These are phyloP conservation scores for Lolium perenne DNA, from an alignment of 176 grass and related monocot species.

Conservation along the genomic window DNA sequence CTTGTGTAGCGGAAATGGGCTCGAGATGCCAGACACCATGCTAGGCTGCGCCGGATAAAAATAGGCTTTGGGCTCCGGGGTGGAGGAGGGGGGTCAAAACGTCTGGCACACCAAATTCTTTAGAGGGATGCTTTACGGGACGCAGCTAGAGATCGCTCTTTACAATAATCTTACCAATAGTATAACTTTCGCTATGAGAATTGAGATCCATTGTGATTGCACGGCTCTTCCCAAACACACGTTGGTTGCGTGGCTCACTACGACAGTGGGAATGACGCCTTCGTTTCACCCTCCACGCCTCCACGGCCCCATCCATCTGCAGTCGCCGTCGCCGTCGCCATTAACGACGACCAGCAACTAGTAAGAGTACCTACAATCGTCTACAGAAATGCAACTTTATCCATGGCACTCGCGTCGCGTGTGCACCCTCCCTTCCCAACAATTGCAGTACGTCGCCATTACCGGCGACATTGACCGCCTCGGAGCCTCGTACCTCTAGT, in stretches of 20 bases:
- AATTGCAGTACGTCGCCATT: conserved; percentile 9
- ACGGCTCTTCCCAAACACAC: background rate
- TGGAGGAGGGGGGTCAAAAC: too few species aligned
- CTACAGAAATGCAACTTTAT: background rate
- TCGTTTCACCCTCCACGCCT: background rate
- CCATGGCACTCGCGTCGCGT: background rate
- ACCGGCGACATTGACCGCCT: background rate
- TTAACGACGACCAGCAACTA: background rate
- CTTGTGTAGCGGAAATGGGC: too few species aligned
- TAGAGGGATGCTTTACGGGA: too few species aligned
- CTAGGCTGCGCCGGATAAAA: too few species aligned
- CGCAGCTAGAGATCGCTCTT: too few species aligned
- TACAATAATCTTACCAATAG: background rate
- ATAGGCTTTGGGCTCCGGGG: too few species aligned
- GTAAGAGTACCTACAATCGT: background rate
- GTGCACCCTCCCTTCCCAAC: background rate
- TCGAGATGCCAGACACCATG: too few species aligned
- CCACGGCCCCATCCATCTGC: background rate
- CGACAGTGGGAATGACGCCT: background rate
- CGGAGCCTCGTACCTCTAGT: background rate
- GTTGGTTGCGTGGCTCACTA: background rate
- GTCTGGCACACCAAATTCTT: too few species aligned
- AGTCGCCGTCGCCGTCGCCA: conserved; percentile 22
- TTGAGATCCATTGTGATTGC: background rate
- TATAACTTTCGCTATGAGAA: background rate